Evolutionary conservation across 495 filamentous ascomycete species (phyloP).

Genomic region (Clavariopsis aquatica): DNA sequence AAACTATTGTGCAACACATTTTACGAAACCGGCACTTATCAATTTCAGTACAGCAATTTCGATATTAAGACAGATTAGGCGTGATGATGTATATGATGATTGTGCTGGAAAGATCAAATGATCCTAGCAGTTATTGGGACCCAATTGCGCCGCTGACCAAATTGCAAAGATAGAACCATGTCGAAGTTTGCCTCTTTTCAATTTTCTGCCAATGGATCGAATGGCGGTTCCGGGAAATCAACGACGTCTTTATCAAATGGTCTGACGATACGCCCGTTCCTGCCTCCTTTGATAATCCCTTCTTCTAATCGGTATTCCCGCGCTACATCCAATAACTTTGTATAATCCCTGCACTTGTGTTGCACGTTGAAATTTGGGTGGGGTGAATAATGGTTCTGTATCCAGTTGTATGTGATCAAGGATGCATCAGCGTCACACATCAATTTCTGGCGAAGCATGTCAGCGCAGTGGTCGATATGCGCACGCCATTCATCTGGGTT

Average conservation of each 20-base stretch:
- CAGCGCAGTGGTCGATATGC: slow-evolving; percentile 39
- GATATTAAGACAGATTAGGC: not conserved
- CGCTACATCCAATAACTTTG: not conserved
- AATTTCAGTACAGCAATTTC: not conserved
- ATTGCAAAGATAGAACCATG: not conserved
- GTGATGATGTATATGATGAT: not conserved
- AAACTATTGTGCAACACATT: too few species aligned
- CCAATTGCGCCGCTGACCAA: too few species aligned
- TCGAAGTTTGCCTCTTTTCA: not conserved
- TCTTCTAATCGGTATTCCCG: too few species aligned
- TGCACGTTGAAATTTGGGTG: slow-evolving; percentile 39
- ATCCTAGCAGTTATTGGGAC: not conserved
- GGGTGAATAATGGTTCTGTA: slow-evolving; percentile 23
- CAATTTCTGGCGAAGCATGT: slow-evolving; percentile 42
- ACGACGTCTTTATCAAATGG: not conserved
- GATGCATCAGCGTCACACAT: slow-evolving; percentile 43
- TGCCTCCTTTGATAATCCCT: too few species aligned
- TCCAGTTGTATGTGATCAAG: slow-evolving; percentile 40
- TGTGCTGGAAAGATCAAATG: not conserved
- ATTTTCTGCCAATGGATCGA: not conserved
- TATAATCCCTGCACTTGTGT: slow-evolving; percentile 37
- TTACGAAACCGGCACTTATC: too few species aligned
- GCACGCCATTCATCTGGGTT: slow-evolving; percentile 5
- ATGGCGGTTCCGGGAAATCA: not conserved
- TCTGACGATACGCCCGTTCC: not conserved